Evolutionary conservation across 2,329 filamentous ascomycete species (phyloP).

Genomic region (Cercospora berteroae): DNA sequence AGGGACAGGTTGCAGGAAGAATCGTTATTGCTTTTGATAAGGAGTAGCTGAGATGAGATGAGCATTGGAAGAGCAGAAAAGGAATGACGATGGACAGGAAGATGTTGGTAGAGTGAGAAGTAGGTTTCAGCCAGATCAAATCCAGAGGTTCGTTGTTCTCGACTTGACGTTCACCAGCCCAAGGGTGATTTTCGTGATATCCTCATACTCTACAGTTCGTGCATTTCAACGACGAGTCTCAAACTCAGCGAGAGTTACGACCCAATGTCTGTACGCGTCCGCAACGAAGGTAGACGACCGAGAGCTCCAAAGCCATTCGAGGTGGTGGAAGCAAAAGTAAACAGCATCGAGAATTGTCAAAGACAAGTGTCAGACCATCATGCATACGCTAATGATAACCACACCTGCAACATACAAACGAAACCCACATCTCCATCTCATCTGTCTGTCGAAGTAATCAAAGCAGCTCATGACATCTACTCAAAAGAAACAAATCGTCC

Average conservation of each 20-base stretch:
- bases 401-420: not conserved
- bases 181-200: not conserved
- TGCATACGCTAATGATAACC: not conserved
- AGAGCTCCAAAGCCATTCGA: not conserved
- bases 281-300: not conserved
- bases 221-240: not conserved
- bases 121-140: not conserved
- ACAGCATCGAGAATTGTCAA: not conserved
- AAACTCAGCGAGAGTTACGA: not conserved
- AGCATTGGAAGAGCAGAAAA: too few relatives aligned
- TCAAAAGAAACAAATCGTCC: slow-evolving; percentile 44
- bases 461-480: too few relatives aligned
- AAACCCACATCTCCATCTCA: not conserved
- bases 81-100: too few relatives aligned
- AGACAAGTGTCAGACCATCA: not conserved
- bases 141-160: not conserved
- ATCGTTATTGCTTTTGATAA: slow-evolving; percentile 50
- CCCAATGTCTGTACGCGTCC: not conserved
- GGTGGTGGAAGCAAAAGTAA: not conserved
- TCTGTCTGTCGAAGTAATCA: not conserved
- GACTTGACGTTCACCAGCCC: not conserved
- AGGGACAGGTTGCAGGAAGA: slow-evolving; percentile 52
- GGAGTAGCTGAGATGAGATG: too few relatives aligned
- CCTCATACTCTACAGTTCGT: too few relatives aligned
- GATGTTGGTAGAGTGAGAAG: too few relatives aligned